Conservation (phyloP, 2,329 filamentous ascomycete species). For the Cytospora piceicola region DNA sequence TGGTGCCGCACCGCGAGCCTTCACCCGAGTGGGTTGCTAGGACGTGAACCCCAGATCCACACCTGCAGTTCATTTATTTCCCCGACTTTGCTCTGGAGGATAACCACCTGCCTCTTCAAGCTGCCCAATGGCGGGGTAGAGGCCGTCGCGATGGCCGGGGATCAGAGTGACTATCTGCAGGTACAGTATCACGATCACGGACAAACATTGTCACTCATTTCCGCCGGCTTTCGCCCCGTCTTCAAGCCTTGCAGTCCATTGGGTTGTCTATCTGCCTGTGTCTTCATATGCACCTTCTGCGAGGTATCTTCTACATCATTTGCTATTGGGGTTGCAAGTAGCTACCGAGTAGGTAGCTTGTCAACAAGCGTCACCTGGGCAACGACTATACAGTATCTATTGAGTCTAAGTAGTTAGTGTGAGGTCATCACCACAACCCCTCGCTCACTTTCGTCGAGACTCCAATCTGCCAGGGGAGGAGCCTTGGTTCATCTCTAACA, state of each 20-base stretch:
- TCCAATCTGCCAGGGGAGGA: not conserved
- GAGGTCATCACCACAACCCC: not conserved
- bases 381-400: not conserved
- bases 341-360: no score
- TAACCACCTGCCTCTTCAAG: constrained; percentile 22
- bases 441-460: not conserved
- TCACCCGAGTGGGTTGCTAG: not conserved
- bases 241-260: not conserved
- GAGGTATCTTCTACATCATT: not conserved
- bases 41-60: constrained; percentile 4
- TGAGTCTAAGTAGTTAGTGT: not conserved
- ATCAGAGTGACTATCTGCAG: constrained; percentile 1
- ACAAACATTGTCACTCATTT: not conserved
- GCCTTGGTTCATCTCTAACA: not conserved
- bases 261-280: not conserved
- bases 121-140: constrained; percentile 19
- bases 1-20: no score
- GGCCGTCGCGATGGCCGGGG: not conserved
- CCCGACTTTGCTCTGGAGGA: not conserved
- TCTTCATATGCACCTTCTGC: no score
- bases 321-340: not conserved
- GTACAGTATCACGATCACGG: not conserved
- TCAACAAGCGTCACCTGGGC: not conserved
- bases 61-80: constrained; percentile 19
- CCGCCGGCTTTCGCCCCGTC: not conserved